These are phyloP conservation scores for Tuber microsphaerosporum DNA, from an alignment of 495 filamentous ascomycete species.

Conservation along the genomic window DNA sequence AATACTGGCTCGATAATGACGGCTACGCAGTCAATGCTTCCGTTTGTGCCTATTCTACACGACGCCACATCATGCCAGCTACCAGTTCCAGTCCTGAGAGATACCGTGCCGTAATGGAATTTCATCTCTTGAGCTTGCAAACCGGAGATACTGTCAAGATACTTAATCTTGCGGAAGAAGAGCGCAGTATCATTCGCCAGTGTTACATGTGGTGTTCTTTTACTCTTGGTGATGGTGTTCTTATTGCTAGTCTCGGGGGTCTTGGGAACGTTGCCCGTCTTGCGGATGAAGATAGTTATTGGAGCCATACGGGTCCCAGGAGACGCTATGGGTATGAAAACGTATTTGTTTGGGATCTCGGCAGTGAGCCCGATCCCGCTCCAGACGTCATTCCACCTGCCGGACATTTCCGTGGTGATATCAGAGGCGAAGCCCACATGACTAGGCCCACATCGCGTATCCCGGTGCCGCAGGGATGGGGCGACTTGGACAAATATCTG, in stretches of 20 bases:
- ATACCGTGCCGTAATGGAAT: slow-evolving; percentile 33
- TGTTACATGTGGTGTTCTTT: slow-evolving; percentile 39
- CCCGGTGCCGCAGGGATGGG: slow-evolving; percentile 27
- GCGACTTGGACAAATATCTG: slow-evolving; percentile 30
- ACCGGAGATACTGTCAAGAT: slow-evolving; percentile 34
- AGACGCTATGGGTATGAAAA: slow-evolving; percentile 36
- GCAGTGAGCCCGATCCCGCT: slow-evolving; percentile 10
- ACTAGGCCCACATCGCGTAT: slow-evolving; percentile 24
- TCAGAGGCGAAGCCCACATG: slow-evolving; percentile 11
- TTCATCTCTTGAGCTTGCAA: slow-evolving; percentile 29
- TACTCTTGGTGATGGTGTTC: slow-evolving; percentile 28
- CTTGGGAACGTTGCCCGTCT: slow-evolving; percentile 7
- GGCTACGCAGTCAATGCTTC: slow-evolving; percentile 32
- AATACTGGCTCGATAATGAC: slow-evolving; percentile 39
- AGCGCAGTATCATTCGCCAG: slow-evolving; percentile 19
- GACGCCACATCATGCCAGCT: slow-evolving; percentile 27
- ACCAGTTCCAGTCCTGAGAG: background rate
- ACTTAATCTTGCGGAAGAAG: slow-evolving; percentile 34
- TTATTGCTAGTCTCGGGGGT: slow-evolving; percentile 32
- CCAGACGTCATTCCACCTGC: slow-evolving; percentile 6
- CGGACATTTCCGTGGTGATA: slow-evolving; percentile 26
- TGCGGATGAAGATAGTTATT: slow-evolving; percentile 17
- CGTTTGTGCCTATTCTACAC: slow-evolving; percentile 34
- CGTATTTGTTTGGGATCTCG: slow-evolving; percentile 32
- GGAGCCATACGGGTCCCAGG: slow-evolving; percentile 6